These are phyloP conservation scores for Talaromyces sp. DNA, from an alignment of 2,329 filamentous ascomycete species.

Conservation along the genomic window DNA sequence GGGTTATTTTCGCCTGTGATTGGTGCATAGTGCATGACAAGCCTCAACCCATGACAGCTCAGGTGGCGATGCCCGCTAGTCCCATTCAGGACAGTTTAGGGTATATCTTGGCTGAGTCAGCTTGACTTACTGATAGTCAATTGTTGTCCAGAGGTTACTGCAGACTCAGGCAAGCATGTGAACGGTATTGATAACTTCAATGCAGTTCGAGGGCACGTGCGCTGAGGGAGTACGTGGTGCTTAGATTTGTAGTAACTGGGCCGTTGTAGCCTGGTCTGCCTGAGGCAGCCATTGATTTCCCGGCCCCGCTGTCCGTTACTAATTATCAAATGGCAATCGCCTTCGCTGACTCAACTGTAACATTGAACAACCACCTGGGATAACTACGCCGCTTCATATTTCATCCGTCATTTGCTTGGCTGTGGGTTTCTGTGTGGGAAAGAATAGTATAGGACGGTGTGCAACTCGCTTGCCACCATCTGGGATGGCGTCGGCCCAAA, in stretches of 20 bases:
- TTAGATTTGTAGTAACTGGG: no score
- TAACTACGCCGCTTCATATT: not conserved
- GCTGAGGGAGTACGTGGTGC: not conserved
- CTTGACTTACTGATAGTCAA: not conserved
- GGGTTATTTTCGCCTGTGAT: not conserved
- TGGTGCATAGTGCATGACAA: not conserved
- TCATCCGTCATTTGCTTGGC: not conserved
- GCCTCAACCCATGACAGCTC: conserved; percentile 8
- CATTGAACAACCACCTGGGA: not conserved
- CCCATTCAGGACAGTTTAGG: not conserved
- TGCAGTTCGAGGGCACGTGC: not conserved
- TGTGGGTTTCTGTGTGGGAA: not conserved
- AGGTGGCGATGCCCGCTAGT: conserved; percentile 10
- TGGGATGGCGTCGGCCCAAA: not conserved
- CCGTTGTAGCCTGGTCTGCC: not conserved
- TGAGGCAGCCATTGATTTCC: not conserved
- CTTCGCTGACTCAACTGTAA: not conserved
- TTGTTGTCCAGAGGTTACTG: not conserved
- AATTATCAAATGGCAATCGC: not conserved
- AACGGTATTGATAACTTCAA: not conserved
- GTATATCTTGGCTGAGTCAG: not conserved
- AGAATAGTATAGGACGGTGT: not conserved
- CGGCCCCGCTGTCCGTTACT: not conserved
- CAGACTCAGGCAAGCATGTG: not conserved
- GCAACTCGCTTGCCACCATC: not conserved